Base-by-base conservation (phyloP, 805 yeast species). In the Yamadazyma paraphyllophila region DNA sequence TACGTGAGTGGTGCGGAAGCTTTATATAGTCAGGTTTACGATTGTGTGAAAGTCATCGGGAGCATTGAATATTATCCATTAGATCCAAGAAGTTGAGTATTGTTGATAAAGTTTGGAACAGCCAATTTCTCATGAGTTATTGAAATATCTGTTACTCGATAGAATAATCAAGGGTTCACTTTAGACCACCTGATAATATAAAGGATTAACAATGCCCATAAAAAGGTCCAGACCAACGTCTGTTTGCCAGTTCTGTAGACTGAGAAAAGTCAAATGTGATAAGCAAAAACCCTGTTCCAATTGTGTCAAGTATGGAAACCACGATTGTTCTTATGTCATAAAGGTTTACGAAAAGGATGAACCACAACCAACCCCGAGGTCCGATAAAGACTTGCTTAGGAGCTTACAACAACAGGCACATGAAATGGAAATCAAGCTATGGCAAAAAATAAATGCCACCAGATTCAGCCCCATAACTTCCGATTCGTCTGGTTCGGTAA, bases 221-320 rank as follows among this genome's bases (percentile, higher is more conserved):
- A 61, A 61, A 39, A 45, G 68, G 31, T 55, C 55, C 39, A 54
- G 70, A 43, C 49, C 61, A 6, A 57, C 67, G 10, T 57, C 62
- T 14, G 63, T 61, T 46, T 66, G 71, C 47, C 52, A 49, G 33
- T 61, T 57, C 43, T 66, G 71, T 52, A 59, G 62, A 41, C 51
- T 53, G 36, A 50, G 69, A 14, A 66, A 66, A 47, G 64, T 65
- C 39, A 63, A 60, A 43, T 66, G 71, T 53, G 68, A 66, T 49
- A 55, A 65, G 29, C 56, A 56, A 14, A 45, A 49, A 34, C 70
- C 70, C 3, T 66, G 71, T 41, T 54, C 59, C 30, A 49, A 61
- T 8, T 66, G 71, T 43, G 46, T 57, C 14, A 60, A 55, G 40
- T 58, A 59, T 37, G 44, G 46, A 14, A 57, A 56, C 15, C 48